Base-by-base conservation (phyloP, 2,329 filamentous ascomycete genomes). In the Harringtonia aguacate region DNA sequence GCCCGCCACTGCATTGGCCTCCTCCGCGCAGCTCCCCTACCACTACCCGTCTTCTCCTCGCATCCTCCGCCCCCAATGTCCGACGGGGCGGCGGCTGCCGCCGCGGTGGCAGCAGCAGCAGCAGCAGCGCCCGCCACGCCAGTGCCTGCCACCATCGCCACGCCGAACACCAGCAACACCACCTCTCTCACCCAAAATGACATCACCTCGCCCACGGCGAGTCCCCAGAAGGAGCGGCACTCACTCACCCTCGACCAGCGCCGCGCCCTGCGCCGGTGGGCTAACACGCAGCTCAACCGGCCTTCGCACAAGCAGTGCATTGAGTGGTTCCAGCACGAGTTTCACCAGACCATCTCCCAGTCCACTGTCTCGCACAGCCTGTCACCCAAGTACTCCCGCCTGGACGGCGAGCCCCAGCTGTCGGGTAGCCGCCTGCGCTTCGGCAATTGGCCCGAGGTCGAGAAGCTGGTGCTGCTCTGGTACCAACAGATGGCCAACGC, bases 361-460 rank as follows among this genome's bases (percentile, higher is more conserved):
- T 78, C 73, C 15, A 79, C 75, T 53, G 76, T 79, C 36, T 78
- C 73, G 38, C 75, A 79, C 56, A 78, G 73, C 18, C 63, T 79
- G 30, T 77, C 73, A 5, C 73, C 73, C 38, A 79, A 79, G 53
- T 79, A 79, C 53, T 75, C 73, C 31, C 71, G 75, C 22, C 70
- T 79, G 42, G 75, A 79, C 55, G 71, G 70, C 54, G 74, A 79
- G 51, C 73, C 72, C 15, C 74, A 78, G 57, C 68, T 79, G 48
- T 77, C 73, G n/a, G 75, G 75, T 36, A 78, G 74, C 45, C 72
- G 75, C 36, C 64, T 79, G 49, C 73, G 75, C 50, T 78, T 78
- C 46, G 75, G 75, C 50, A 79, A 79, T 56, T 79, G 75, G 75
- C 75, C 75, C 48, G 75, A 79, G 50, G 75, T 79, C 44, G 72